A percentile compares a stretch with the other conserved stretches of the same genome.
Evolutionary conservation across 768 basidiomycete species (phyloP).

Genomic region (Tephrocybe rancida): DNA sequence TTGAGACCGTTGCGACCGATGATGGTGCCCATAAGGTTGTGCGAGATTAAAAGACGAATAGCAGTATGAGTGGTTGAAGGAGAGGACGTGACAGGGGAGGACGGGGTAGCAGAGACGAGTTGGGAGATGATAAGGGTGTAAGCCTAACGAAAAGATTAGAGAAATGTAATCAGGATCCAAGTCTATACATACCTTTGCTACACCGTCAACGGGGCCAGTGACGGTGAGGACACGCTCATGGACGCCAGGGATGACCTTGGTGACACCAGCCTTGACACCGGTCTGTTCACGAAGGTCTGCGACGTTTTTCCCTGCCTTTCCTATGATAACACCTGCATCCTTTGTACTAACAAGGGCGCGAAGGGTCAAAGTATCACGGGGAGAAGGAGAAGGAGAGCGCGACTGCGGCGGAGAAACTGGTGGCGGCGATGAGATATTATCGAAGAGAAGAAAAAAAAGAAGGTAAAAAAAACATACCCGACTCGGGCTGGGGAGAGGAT

Average conservation of each 20-base stretch:
- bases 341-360: conserved; percentile 96
- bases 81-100: conserved; percentile 68
- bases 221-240: conserved; percentile 98
- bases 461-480: conserved; percentile 42
- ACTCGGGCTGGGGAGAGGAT: conserved; percentile 53
- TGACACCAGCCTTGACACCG: conserved; percentile 97
- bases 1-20: conserved; percentile 95
- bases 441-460: conserved; percentile 17
- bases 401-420: conserved; percentile 67
- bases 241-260: conserved; percentile 96
- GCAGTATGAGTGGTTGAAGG: conserved; percentile 82
- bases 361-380: conserved; percentile 81
- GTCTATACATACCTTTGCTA: conserved; percentile 72
- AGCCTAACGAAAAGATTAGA: conserved; percentile 52
- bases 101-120: conserved; percentile 80
- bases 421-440: conserved; percentile 17
- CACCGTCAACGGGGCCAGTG: conserved; percentile 88
- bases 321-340: conserved; percentile 97
- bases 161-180: conserved; percentile 4
- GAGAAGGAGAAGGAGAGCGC: conserved; percentile 73
- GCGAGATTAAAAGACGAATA: conserved; percentile 96
- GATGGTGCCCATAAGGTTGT: conserved; percentile 99
- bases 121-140: conserved; percentile 94
- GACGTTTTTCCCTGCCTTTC: conserved; percentile 96
- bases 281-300: conserved; percentile 95